Evolutionary conservation across 306 rosid species (phyloP), one percentile per base, ranked within the genome.

Genomic region (Citrullus colocynthis): DNA sequence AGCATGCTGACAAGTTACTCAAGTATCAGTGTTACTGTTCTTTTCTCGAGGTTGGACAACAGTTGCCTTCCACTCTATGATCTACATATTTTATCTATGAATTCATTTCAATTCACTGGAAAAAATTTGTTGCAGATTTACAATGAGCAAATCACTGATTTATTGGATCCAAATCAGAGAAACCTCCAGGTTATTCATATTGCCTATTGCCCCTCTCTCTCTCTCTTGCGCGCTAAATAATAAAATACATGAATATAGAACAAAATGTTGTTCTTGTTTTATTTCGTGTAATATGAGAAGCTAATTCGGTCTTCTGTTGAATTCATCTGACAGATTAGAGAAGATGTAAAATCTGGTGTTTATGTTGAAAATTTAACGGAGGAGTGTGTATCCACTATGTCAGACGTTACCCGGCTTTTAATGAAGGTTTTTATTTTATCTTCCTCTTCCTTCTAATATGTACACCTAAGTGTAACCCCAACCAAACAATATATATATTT

Each of bases 291-390:
- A 65, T 16, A 54, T 39, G 57, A 70, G 16, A 76, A 42, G 79
- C 42, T 41, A 74, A 78, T 85, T 78, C 57, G 76, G 14, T 54
- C 72, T 6, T 60, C 59, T 78, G 74, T 73, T 81, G 20, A 42
- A 84, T 73, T 45, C 37, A 37, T 57, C 57, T 77, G 76, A 69
- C 94, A 96, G 98, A 88, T 96, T 58, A 86, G 99, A 84, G 99
- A 96, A 90, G 99, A 93, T 84, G 99, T 96, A 78, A 96, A 92
- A 86, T 91, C 98, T 84, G 99, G 99, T 77, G 94, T 96, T 24
- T 96, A 96, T 88, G 98, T 96, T 49, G 99, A 96, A 83, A 96
- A 88, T 84, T 97, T 96, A 44, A 92, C 91, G 5, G 99, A 91
- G 88, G 87, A 96, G 85, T 86, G 84, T 56, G 98, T 90, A 60